A percentile compares a stretch with the other conserved stretches of the same genome.
Conservation (phyloP, 495 filamentous ascomycete species). For the Penicillium daleae region DNA sequence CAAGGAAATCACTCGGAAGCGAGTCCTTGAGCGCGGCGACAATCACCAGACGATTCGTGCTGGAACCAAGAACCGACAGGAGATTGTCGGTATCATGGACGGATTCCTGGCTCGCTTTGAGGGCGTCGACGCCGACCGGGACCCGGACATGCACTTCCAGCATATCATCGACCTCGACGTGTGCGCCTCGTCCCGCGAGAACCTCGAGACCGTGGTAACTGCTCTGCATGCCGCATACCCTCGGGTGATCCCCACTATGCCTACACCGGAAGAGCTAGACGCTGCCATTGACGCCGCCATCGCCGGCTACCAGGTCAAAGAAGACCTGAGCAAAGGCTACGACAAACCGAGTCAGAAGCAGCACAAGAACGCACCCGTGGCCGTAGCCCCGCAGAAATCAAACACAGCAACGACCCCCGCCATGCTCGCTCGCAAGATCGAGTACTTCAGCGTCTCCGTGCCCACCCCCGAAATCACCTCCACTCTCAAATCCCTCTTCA, state of each 20-base stretch:
- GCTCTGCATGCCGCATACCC: conserved; percentile 75
- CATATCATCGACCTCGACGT: conserved; percentile 84
- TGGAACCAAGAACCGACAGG: conserved; percentile 61
- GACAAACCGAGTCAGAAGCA: conserved; percentile 30
- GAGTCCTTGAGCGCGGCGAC: conserved; percentile 85
- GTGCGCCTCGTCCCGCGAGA: conserved; percentile 72
- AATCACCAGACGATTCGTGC: conserved; percentile 98
- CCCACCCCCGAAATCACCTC: conserved; percentile 58
- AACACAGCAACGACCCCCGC: conserved; percentile 27
- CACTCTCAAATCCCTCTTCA: conserved; percentile 71
- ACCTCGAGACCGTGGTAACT: conserved; percentile 79
- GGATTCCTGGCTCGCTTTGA: conserved; percentile 89
- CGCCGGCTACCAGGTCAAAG: conserved; percentile 73
- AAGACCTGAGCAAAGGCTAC: conserved; percentile 64
- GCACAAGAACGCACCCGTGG: conserved; percentile 36
- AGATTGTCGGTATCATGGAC: conserved; percentile 91
- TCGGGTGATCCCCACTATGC: conserved; percentile 70
- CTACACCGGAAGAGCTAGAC: conserved; percentile 74
- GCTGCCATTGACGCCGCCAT: conserved; percentile 76
- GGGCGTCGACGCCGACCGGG: conserved; percentile 60
- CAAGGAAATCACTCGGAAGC: conserved; percentile 70
- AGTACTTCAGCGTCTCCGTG: conserved; percentile 81
- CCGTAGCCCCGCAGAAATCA: conserved; percentile 19
- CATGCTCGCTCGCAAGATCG: conserved; percentile 58
- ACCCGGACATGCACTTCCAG: conserved; percentile 80